These are phyloP conservation scores for Staphylotrichum tortipilum DNA, from an alignment of 495 filamentous ascomycete genomes.

Conservation along the genomic window DNA sequence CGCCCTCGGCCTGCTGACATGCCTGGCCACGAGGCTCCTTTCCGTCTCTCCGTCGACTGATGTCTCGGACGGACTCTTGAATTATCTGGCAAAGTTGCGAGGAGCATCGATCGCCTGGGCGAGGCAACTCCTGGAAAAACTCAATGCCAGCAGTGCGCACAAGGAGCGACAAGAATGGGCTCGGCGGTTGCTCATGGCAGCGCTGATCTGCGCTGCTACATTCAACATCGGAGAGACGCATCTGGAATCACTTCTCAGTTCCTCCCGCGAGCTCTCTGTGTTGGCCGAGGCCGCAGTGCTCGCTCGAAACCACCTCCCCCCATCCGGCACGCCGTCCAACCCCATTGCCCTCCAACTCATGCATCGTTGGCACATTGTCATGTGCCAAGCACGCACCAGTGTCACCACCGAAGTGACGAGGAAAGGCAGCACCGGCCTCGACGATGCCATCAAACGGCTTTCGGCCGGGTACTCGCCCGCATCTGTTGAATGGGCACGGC, in stretches of 20 bases:
- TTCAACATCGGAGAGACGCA: conserved; percentile 6
- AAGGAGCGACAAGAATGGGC: not conserved
- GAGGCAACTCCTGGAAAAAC: conserved; percentile 1
- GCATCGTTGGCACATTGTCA: conserved; percentile 7
- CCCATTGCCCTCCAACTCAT: not conserved
- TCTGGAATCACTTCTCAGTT: conserved; percentile 1
- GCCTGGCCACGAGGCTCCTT: conserved; percentile 12
- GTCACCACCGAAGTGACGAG: not conserved
- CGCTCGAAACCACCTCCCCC: conserved; percentile 5
- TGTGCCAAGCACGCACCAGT: conserved; percentile 1
- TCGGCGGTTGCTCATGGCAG: conserved; percentile 4
- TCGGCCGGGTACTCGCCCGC: conserved; percentile 9
- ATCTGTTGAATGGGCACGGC: not conserved
- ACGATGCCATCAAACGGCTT: conserved; percentile 5
- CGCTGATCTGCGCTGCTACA: conserved; percentile 6
- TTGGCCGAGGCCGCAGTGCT: conserved; percentile 6
- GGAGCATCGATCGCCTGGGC: conserved; percentile 9
- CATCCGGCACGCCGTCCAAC: conserved; percentile 1
- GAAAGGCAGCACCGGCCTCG: not conserved
- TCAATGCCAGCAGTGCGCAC: not conserved
- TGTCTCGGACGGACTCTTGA: not conserved
- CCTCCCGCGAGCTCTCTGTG: not conserved
- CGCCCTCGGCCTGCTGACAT: conserved; percentile 9
- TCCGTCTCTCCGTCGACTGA: conserved; percentile 1
- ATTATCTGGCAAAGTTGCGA: conserved; percentile 2